Conservation (phyloP, 2,329 filamentous ascomycete genomes). For the Bipolaris zeicola region DNA sequence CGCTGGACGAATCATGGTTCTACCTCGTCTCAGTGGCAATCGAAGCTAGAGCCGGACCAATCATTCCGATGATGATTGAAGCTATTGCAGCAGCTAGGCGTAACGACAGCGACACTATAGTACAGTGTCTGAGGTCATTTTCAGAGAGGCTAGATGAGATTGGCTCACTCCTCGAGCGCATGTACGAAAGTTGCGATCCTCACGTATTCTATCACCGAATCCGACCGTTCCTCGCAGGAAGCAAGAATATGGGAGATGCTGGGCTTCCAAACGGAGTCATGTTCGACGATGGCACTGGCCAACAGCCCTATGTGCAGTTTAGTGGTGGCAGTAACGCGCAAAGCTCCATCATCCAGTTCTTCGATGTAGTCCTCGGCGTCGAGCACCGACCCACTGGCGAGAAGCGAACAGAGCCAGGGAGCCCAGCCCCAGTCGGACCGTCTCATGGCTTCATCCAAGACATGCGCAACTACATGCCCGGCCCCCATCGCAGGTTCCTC, state of each 20-base stretch:
- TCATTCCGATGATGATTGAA: conserved; percentile 84
- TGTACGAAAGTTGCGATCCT: conserved; percentile 96
- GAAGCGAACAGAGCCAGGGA: conserved; percentile 56
- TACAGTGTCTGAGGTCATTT: conserved; percentile 76
- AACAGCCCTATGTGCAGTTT: conserved; percentile 76
- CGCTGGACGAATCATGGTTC: conserved; percentile 97
- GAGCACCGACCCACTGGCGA: conserved; percentile 89
- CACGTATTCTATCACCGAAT: conserved; percentile 95
- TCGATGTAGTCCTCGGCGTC: conserved; percentile 87
- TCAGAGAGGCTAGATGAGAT: conserved; percentile 89
- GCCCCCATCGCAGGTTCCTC: conserved; percentile 86
- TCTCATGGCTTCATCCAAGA: conserved; percentile 92
- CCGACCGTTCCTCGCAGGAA: conserved; percentile 92
- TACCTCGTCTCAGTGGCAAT: conserved; percentile 96
- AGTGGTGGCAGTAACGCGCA: conserved; percentile 96
- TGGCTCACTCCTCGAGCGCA: conserved; percentile 75
- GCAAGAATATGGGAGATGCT: conserved; percentile 96
- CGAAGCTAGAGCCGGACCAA: conserved; percentile 85
- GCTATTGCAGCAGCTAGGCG: conserved; percentile 81
- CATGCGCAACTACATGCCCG: conserved; percentile 98
- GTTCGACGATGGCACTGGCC: conserved; percentile 79
- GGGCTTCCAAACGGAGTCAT: conserved; percentile 85
- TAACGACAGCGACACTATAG: conserved; percentile 73
- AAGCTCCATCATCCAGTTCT: conserved; percentile 96
- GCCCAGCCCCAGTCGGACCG: conserved; percentile 53